Conservation (phyloP, 1,284 basidiomycete genomes). For the Taiwanofungus camphoratus region DNA sequence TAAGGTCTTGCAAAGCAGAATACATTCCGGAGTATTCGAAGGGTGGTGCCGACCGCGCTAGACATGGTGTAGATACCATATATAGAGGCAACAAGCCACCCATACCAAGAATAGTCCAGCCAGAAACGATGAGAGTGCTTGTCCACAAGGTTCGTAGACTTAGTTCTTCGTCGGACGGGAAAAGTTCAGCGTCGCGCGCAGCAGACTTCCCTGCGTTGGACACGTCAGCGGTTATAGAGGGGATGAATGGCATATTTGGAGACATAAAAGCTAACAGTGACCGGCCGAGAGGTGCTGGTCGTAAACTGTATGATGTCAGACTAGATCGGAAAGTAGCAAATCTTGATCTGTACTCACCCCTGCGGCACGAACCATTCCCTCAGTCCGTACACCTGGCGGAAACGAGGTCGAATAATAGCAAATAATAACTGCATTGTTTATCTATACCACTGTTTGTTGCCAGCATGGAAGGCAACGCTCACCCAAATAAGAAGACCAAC, state of each 20-base stretch:
- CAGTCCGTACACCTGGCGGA: constrained; percentile 62
- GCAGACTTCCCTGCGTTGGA: constrained; percentile 47
- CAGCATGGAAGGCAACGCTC: constrained; percentile 23
- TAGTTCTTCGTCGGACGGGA: constrained; percentile 70
- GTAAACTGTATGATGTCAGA: constrained; percentile 38
- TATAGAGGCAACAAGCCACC: constrained; percentile 67
- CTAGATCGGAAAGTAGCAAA: not conserved
- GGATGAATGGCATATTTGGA: constrained; percentile 62
- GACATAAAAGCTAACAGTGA: constrained; percentile 62
- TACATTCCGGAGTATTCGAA: constrained; percentile 52
- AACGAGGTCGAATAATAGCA: constrained; percentile 59
- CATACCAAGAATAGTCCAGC: constrained; percentile 63
- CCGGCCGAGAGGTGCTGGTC: constrained; percentile 55
- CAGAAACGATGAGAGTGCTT: constrained; percentile 54
- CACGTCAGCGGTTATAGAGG: constrained; percentile 48
- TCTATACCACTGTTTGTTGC: not conserved
- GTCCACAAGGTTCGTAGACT: constrained; percentile 63
- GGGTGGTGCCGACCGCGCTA: constrained; percentile 43
- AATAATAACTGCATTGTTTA: constrained; percentile 42
- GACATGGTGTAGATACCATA: constrained; percentile 61
- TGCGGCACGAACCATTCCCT: constrained; percentile 71
- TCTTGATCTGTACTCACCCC: constrained; percentile 43
- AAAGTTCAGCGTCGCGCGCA: constrained; percentile 44
- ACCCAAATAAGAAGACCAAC: constrained; percentile 66
- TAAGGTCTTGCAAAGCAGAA: constrained; percentile 69